Evolutionary conservation across 768 basidiomycete genomes (phyloP), one percentile per base, ranked within the genome.

Genomic region (Lactarius akahatsu): DNA sequence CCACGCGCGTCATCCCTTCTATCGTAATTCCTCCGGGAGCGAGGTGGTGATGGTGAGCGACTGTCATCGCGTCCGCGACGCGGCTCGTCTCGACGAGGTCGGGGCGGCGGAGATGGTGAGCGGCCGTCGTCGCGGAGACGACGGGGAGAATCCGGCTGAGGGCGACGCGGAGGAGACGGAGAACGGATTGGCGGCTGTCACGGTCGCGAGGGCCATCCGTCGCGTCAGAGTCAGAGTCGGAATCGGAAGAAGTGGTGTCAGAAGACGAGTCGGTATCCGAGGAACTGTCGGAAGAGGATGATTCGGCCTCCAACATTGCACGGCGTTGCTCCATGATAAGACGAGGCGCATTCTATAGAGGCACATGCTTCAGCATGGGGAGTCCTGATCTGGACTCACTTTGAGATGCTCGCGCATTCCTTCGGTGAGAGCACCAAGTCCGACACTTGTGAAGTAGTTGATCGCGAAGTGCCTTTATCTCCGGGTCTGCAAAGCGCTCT

Each of bases 371-470:
- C 15, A 63, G 30, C 20, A 10, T 5, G 28, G 28, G 40, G 30
- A 28, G 20, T n/a, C 55, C 3, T 54, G n/a, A n/a, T n/a, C n/a
- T n/a, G 72, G 67, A 80, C 84, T 55, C 71, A 90, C 92, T 82
- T 96, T 94, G 67, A 99, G 80, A 74, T 94, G 96, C 74, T 96
- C 95, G 75, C 97, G 84, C 97, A 98, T 98, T 36, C 91, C 91
- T 77, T 98, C 96, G 1, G 97, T 99, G 67, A 98, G 75, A 28
- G 84, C 83, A 63, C 97, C 97, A 66, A 98, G 74, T 0, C 94
- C 94, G 71, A 99, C 88, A 72, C 91, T 94, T 7, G 97, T 99
- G 75, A 98, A 97, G 79, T 98, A 98, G 76, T 97, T 97, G 86
- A 96, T 96, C 3, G 94, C 86, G 75, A 96, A 94, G 62, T 32